Conservation (phyloP, 371 early-diverging fungal genomes). For the Mortierella sp. region DNA sequence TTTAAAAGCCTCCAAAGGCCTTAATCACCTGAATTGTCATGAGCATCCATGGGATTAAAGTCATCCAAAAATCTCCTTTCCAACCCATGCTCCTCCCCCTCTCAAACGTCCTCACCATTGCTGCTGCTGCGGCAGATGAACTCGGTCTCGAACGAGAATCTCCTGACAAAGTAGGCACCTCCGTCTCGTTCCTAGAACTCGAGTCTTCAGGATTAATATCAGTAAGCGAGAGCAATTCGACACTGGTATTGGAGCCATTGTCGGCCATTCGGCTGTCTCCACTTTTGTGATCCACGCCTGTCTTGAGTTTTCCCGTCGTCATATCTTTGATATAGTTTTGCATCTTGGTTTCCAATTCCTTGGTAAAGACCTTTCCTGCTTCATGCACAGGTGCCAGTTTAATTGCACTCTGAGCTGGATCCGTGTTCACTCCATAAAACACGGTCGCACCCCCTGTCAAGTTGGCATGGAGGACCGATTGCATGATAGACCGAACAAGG, state of each 20-base stretch:
- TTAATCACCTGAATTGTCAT: too few species aligned
- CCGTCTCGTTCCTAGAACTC: too few species aligned
- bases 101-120: too few species aligned
- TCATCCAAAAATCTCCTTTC: not conserved
- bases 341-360: slow-evolving; percentile 38
- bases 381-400: slow-evolving; percentile 49
- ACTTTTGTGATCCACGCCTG: slow-evolving; percentile 48
- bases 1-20: too few species aligned
- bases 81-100: not conserved
- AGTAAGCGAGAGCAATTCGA: slow-evolving; percentile 26
- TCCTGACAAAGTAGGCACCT: not conserved
- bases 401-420: slow-evolving; percentile 31
- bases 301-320: slow-evolving; percentile 41
- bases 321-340: slow-evolving; percentile 38
- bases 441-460: slow-evolving; percentile 34
- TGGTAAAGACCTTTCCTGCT: slow-evolving; percentile 32
- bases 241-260: slow-evolving; percentile 26
- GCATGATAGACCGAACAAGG: slow-evolving; percentile 30
- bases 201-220: not conserved
- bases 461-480: slow-evolving; percentile 30
- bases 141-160: not conserved
- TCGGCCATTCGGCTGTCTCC: slow-evolving; percentile 26
- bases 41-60: too few species aligned
- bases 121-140: not conserved
- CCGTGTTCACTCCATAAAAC: slow-evolving; percentile 32